Evolutionary conservation across 768 basidiomycete species (phyloP).

Genomic region (Macrolepiota dolichaula): DNA sequence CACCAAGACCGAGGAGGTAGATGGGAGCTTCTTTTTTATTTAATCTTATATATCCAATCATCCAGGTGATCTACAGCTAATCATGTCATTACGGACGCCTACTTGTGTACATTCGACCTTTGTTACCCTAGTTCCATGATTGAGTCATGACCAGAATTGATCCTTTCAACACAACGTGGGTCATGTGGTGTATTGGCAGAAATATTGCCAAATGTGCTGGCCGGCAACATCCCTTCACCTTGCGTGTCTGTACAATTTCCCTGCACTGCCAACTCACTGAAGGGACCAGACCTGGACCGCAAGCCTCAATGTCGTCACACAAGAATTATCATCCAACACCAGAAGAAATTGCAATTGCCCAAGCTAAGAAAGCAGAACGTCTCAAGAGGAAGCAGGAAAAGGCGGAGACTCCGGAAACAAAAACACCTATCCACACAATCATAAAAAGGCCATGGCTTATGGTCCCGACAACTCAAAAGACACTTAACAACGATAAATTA

Average conservation of each 20-base stretch:
- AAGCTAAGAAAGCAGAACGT: slow-evolving; percentile 29
- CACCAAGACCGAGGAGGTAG: too few species aligned
- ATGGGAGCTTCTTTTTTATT: too few species aligned
- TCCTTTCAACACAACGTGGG: too few species aligned
- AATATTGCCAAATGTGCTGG: neutral
- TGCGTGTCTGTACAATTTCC: neutral
- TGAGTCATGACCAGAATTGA: too few species aligned
- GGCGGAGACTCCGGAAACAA: neutral
- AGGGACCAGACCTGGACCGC: neutral
- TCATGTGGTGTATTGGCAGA: neutral
- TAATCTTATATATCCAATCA: too few species aligned
- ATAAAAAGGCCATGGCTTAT: slow-evolving; percentile 39
- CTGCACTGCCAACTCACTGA: neutral
- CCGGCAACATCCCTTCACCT: neutral
- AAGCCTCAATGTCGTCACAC: neutral
- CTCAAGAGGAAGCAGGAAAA: slow-evolving; percentile 19
- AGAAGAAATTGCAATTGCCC: slow-evolving; percentile 2
- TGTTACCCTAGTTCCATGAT: neutral
- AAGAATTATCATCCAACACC: neutral
- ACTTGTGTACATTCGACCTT: too few species aligned
- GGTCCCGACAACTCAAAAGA: slow-evolving; percentile 19
- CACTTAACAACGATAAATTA: slow-evolving; percentile 20
- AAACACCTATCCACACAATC: slow-evolving; percentile 15
- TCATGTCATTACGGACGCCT: too few species aligned
- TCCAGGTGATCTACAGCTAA: too few species aligned